Evolutionary conservation across 1,284 basidiomycete genomes (phyloP).

Genomic region (Takashimella koratensis): DNA sequence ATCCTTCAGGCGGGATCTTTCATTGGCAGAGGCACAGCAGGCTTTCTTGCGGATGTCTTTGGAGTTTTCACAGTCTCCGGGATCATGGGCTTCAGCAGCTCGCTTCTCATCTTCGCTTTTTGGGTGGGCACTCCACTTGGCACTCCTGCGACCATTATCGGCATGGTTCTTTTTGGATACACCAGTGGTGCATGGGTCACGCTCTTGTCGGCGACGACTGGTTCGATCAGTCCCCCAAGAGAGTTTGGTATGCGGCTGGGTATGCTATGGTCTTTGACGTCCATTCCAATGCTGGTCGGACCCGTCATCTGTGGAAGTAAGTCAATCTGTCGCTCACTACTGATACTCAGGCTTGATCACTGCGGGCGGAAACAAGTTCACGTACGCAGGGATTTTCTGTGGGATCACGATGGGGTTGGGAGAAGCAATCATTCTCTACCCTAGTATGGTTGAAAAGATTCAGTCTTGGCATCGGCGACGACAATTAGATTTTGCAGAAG

Average conservation of each 20-base stretch:
- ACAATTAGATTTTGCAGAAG: too few species aligned
- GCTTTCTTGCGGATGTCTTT: conserved; percentile 18
- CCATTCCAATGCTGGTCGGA: conserved; percentile 32
- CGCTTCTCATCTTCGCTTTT: conserved; percentile 16
- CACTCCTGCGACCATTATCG: conserved; percentile 33
- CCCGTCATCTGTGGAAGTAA: conserved; percentile 38
- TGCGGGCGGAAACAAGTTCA: conserved; percentile 20
- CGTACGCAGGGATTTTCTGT: conserved; percentile 32
- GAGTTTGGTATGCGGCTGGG: conserved; percentile 45
- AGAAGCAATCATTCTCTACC: too few species aligned
- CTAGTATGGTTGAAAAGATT: too few species aligned
- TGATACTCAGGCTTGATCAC: conserved; percentile 31
- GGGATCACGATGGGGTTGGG: conserved; percentile 27
- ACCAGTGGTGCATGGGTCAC: conserved; percentile 40
- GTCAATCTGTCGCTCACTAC: too few species aligned
- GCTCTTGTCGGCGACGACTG: conserved; percentile 39
- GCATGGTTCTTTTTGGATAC: conserved; percentile 35
- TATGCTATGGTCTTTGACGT: conserved; percentile 39
- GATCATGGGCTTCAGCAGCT: conserved; percentile 9
- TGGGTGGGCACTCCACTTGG: conserved; percentile 17
- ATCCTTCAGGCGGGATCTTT: conserved; percentile 25
- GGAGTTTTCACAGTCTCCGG: conserved; percentile 24
- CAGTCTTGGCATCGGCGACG: too few species aligned
- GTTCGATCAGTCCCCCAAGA: conserved; percentile 36
- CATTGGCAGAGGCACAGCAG: conserved; percentile 19